Evolutionary conservation across 345 rosid species (phyloP), one percentile per base, ranked within the genome.

Genomic region (Eutrema yunnanense): DNA sequence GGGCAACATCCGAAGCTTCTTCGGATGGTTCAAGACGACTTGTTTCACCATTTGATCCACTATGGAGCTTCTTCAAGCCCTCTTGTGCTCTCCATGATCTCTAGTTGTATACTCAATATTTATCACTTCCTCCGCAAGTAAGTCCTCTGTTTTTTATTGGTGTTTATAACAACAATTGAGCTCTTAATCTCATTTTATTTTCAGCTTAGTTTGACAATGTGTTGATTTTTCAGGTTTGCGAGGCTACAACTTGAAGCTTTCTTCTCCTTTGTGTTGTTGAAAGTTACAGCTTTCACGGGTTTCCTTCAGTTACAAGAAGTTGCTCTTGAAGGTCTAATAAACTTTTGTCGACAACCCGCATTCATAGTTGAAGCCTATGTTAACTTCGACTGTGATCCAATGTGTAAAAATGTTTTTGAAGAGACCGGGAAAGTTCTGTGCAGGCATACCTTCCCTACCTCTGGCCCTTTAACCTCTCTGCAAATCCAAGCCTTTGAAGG

Each of bases 401-500:
- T 77, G 30, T 85, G 86, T 80, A 80, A 69, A 33, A 87, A 81
- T 59, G 43, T 95, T 8, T 80, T 92, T 11, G 96, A 91, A 77
- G 95, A 91, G 34, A 82, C 86, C 0, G 96, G 96, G 9, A 95
- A 88, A 73, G 78, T 95, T 80, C 83, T 95, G 0, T 95, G 99
- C 76, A 87, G 84, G 75, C 90, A 87, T 10, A 85, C 99, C 3
- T 95, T 89, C 61, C 96, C 96, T 2, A 84, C 86, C 3, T 70
- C 86, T 13, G 86, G 86, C 41, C 90, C 89, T 11, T 71, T 84
- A 65, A 82, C 86, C 22, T 69, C 86, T 36, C 40, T 85, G 5
- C 99, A 95, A 56, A 69, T 92, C 67, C 97, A 95, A 83, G 95
- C 99, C 6, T 95, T 95, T 60, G 99, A 95, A 82, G 99, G 97